phyloP scores from a whole-genome alignment of 192 early-diverging fungal species.

The Rhizophagus clarus region DNA sequence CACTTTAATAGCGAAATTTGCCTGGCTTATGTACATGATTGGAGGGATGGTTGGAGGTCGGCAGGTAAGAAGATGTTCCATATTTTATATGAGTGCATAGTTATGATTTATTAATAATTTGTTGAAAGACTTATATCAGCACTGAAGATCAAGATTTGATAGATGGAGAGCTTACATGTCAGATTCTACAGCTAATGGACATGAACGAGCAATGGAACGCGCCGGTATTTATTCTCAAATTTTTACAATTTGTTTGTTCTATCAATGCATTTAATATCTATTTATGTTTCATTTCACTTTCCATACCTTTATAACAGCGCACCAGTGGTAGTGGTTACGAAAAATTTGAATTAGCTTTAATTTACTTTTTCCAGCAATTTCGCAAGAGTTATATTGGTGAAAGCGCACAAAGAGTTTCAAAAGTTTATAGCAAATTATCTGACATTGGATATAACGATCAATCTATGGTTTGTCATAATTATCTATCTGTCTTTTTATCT shows the following conservation, averaged over 20 bases:
- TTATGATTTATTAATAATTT: slow-evolving; percentile 22
- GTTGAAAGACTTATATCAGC: slow-evolving; percentile 61
- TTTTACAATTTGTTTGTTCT: background rate
- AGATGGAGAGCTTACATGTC: slow-evolving; percentile 75
- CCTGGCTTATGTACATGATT: slow-evolving; percentile 81
- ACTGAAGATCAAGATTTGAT: slow-evolving; percentile 78
- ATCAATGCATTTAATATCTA: background rate
- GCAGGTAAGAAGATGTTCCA: slow-evolving; percentile 41
- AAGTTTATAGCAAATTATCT: slow-evolving; percentile 68
- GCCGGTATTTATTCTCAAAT: slow-evolving; percentile 42
- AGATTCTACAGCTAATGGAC: slow-evolving; percentile 70
- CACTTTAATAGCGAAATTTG: slow-evolving; percentile 48
- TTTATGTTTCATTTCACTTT: background rate
- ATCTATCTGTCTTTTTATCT: background rate
- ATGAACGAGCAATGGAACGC: slow-evolving; percentile 57
- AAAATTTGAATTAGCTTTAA: slow-evolving; percentile 75
- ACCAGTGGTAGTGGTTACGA: slow-evolving; percentile 54
- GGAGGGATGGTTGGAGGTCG: slow-evolving; percentile 70
- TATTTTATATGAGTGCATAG: background rate
- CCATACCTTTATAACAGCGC: slow-evolving; percentile 31
- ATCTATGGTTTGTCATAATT: slow-evolving; percentile 33
- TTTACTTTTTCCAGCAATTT: slow-evolving; percentile 81
- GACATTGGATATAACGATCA: slow-evolving; percentile 73
- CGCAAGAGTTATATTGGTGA: slow-evolving; percentile 83
- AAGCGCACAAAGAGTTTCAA: slow-evolving; percentile 52